Base-by-base conservation (phyloP, 108 stramenopile genomes). In the Cyclotella baltica region DNA sequence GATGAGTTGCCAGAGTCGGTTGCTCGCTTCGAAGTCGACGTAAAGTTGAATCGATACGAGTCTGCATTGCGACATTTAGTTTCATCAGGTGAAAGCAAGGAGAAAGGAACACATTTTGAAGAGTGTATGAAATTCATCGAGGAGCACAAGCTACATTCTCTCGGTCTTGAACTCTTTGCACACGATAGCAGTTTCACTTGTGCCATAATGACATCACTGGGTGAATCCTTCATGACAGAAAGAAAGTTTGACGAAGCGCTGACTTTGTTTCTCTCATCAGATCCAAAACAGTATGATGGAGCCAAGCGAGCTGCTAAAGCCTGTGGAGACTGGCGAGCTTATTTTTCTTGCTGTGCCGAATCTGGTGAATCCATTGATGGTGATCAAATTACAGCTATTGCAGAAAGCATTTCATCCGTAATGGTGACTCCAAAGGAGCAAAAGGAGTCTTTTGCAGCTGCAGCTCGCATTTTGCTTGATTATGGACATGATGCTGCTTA, bases 11-110 rank as follows among this genome's bases (percentile, higher is more conserved):
- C 93, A 30, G 52, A 59, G 47, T 68, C 70, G 37, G 84, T 76
- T 53, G 88, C 88, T 35, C 74, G 78, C 58, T 92, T 86, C 53
- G 91, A 92, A 71, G 91, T 96, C 25, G 96, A 96, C 72, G 63
- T 93, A 53, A 91, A 90, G 31, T 73, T 96, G 77, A 88, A 92
- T 67, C 81, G 92, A 23, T 95, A 83, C 56, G 92, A 93, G 37
- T 59, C 69, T 50, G 96, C 93, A 3, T 75, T 96, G 27, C 78
- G 67, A 23, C 86, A 93, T 73, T 75, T 95, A 62, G 76, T 80
- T 55, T 48, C 76, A 25, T 86, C 88, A 27, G 62, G 69, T 38
- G 63, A 46, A 50, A 23, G 67, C 73, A 19, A 74, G 58, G 37
- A 67, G 22, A 73, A 64, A 16, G 76, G 51, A 37, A 84, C 83